A percentile compares a stretch with the other conserved stretches of the same genome.
phyloP scores from a whole-genome alignment of 371 early-diverging fungal species.

The Mortierella sp. region DNA sequence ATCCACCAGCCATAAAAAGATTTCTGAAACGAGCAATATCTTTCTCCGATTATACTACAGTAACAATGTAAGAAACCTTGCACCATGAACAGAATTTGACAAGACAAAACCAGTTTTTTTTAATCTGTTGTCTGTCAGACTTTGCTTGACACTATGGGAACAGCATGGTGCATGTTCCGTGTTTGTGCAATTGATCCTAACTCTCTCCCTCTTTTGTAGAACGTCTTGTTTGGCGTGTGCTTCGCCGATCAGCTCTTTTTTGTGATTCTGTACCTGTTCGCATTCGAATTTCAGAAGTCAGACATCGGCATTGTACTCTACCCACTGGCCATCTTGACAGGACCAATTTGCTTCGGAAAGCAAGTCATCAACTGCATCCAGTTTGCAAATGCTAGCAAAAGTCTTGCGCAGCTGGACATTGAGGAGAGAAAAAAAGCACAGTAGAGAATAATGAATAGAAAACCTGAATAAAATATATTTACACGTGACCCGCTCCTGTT shows the following conservation, averaged over 20 bases:
- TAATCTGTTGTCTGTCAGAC: neutral
- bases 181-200: neutral
- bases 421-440: constrained; percentile 63
- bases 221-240: constrained; percentile 91
- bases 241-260: constrained; percentile 93
- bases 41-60: constrained; percentile 92
- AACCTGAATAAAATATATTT: neutral
- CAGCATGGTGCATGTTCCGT: neutral
- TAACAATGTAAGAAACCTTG: constrained; percentile 71
- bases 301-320: constrained; percentile 36
- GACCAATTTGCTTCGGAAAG: constrained; percentile 87
- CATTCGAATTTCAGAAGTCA: constrained; percentile 50
- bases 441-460: constrained; percentile 4
- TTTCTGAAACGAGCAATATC: constrained; percentile 76
- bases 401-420: constrained; percentile 80
- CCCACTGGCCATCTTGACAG: constrained; percentile 63
- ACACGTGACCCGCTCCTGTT: neutral
- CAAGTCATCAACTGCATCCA: constrained; percentile 94
- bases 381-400: constrained; percentile 86
- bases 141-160: neutral
- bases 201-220: constrained; percentile 45
- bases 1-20: constrained; percentile 88
- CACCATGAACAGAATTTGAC: neutral
- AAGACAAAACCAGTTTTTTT: neutral
- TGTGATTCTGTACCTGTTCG: constrained; percentile 84